Evolutionary conservation across 2,329 filamentous ascomycete genomes (phyloP), one percentile per base, ranked within the genome.

Genomic region (Neopestalotiopsis sp.): DNA sequence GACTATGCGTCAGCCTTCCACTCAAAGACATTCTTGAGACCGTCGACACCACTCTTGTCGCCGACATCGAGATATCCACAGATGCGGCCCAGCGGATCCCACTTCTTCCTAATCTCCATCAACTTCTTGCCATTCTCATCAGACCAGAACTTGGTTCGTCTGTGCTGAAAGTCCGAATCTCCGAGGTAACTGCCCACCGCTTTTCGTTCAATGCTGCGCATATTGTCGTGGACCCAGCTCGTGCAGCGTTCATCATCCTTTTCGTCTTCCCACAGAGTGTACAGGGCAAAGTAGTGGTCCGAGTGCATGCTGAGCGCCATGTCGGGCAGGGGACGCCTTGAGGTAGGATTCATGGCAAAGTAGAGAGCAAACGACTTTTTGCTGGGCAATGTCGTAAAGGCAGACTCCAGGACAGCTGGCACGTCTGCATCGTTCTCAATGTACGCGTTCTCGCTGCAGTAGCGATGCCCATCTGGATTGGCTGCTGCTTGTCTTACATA

Each of bases 251-350:
- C 74, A 69, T 88, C 86, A 52, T 88, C 84, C 2, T 73, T 69
- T 20, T 75, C 77, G 30, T 85, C 76, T 63, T 86, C 82, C 82
- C 84, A 88, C 1, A 87, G 76, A 0, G 83, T 79, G 71, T 88
- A 89, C 2, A 86, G 67, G 1, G 86, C 85, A 73, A 89, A 84
- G 74, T 89, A 89, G 74, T 89, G 86, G 71, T 89, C 86, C 0
- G 81, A 82, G 67, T 88, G 85, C 82, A 88, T 82, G 34, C 81
- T 85, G 14, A 88, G 76, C 3, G 86, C 86, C 86, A 89, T 89
- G 68, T 85, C 83, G 0, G 81, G 79, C 45, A 84, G 76, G 6
- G 81, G 45, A 3, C 81, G 75, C 32, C 79, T 76, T 56, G 82
- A 85, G 34, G 80, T 81, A 0, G 86, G 86, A 38, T 78, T 79